These are phyloP conservation scores for Coemansia sp. DNA, from an alignment of 192 early-diverging fungal species.

Conservation along the genomic window DNA sequence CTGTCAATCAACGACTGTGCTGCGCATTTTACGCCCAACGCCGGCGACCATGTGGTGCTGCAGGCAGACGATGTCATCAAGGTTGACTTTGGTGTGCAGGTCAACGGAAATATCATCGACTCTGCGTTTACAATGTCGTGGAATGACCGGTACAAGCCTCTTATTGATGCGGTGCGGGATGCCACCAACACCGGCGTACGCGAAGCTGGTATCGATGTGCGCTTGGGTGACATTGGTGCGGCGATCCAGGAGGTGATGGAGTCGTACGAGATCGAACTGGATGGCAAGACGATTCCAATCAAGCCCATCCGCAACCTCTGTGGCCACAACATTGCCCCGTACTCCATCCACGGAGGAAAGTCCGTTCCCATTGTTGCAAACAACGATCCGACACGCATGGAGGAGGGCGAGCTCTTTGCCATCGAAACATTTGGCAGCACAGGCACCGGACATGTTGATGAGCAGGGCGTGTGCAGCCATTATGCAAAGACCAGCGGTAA, in stretches of 20 bases:
- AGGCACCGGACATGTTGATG: slow-evolving; percentile 84
- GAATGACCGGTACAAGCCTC: slow-evolving; percentile 83
- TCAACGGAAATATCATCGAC: slow-evolving; percentile 92
- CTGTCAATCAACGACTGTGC: slow-evolving; percentile 92
- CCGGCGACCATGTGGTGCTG: slow-evolving; percentile 91
- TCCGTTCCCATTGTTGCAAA: slow-evolving; percentile 92
- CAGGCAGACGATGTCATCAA: slow-evolving; percentile 92
- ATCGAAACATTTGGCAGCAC: slow-evolving; percentile 99
- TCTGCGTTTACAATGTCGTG: slow-evolving; percentile 92
- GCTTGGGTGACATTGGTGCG: slow-evolving; percentile 92
- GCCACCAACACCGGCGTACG: slow-evolving; percentile 95
- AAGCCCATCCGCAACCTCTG: slow-evolving; percentile 95
- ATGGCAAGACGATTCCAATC: slow-evolving; percentile 87
- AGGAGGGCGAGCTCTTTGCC: slow-evolving; percentile 92
- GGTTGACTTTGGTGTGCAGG: slow-evolving; percentile 94
- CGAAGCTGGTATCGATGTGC: slow-evolving; percentile 96
- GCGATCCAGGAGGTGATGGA: slow-evolving; percentile 98
- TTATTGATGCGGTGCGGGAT: slow-evolving; percentile 87
- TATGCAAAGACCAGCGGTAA: slow-evolving; percentile 70
- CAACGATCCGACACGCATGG: slow-evolving; percentile 90
- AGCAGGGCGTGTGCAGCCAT: slow-evolving; percentile 90
- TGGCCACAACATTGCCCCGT: slow-evolving; percentile 91
- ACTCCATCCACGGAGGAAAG: slow-evolving; percentile 93
- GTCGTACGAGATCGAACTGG: slow-evolving; percentile 93
- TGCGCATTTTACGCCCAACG: slow-evolving; percentile 97